These are phyloP conservation scores for Cutaneotrichosporon cyanovorans DNA, from an alignment of 1,284 basidiomycete species.

Conservation along the genomic window DNA sequence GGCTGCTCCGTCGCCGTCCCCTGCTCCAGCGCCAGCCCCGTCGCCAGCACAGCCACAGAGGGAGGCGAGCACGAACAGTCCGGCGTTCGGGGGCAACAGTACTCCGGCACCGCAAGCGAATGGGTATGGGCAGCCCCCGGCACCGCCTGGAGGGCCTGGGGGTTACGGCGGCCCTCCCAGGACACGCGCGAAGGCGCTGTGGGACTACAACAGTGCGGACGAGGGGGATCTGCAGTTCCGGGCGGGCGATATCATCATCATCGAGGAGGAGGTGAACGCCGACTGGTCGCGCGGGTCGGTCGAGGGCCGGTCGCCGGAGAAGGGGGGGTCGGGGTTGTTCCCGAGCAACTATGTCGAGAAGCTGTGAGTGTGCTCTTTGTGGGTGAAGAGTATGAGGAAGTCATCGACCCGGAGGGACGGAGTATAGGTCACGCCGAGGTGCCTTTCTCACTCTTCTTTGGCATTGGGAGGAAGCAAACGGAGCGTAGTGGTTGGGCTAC, in stretches of 20 bases:
- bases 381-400: not conserved
- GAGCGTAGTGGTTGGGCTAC: too few species aligned
- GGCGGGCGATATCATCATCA: conserved; percentile 34
- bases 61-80: too few species aligned
- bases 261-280: conserved; percentile 42
- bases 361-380: conserved; percentile 25
- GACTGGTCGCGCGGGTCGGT: conserved; percentile 40
- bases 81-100: too few species aligned
- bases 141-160: too few species aligned
- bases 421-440: too few species aligned
- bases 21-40: not conserved
- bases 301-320: conserved; percentile 25
- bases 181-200: conserved; percentile 31
- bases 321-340: conserved; percentile 29
- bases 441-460: too few species aligned
- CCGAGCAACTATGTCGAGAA: conserved; percentile 42
- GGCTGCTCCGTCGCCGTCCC: not conserved
- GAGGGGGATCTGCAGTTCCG: conserved; percentile 37
- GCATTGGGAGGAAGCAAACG: too few species aligned
- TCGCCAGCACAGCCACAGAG: not conserved
- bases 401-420: too few species aligned
- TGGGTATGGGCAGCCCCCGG: too few species aligned
- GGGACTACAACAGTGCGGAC: conserved; percentile 40
- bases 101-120: not conserved
- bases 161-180: too few species aligned